Conservation (phyloP, 2,329 filamentous ascomycete genomes). For the Claviceps africana region DNA sequence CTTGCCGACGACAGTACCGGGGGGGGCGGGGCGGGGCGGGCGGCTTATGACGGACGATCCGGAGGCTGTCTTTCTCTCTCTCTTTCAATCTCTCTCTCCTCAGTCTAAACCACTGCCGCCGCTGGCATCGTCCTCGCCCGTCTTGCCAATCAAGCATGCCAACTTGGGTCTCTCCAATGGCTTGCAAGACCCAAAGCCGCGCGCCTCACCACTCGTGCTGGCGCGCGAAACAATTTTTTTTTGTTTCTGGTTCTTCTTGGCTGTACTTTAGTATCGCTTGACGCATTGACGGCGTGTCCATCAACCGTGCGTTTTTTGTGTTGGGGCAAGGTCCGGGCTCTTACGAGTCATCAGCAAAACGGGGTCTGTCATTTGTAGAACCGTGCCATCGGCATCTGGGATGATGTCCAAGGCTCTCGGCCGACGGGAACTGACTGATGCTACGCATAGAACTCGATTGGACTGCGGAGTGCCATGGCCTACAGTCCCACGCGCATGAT, state of each 20-base stretch:
- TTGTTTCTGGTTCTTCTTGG: not conserved
- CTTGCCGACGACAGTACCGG: conserved; percentile 6
- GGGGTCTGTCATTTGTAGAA: conserved; percentile 1
- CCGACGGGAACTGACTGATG: conserved; percentile 1
- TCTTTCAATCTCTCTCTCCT: no score
- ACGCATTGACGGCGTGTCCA: conserved; percentile 1
- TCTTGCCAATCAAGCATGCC: not conserved
- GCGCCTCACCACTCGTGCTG: not conserved
- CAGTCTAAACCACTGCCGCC: conserved; percentile 5
- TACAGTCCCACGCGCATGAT: not conserved
- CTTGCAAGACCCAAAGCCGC: not conserved
- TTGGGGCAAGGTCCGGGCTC: conserved; percentile 5
- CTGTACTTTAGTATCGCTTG: not conserved
- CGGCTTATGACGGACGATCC: conserved; percentile 7
- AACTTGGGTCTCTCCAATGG: not conserved
- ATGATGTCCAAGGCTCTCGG: conserved; percentile 3
- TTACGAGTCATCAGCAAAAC: not conserved
- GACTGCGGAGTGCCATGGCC: not conserved
- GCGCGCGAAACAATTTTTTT: not conserved
- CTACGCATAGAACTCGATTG: not conserved
- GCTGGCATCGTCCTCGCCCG: conserved; percentile 2
- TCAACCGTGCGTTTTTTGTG: conserved; percentile 2
- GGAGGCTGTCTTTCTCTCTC: no score
- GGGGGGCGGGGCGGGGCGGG: no score
- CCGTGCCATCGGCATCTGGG: conserved; percentile 3